Evolutionary conservation across 768 basidiomycete genomes (phyloP).

Genomic region (Cystobasidium ongulense): DNA sequence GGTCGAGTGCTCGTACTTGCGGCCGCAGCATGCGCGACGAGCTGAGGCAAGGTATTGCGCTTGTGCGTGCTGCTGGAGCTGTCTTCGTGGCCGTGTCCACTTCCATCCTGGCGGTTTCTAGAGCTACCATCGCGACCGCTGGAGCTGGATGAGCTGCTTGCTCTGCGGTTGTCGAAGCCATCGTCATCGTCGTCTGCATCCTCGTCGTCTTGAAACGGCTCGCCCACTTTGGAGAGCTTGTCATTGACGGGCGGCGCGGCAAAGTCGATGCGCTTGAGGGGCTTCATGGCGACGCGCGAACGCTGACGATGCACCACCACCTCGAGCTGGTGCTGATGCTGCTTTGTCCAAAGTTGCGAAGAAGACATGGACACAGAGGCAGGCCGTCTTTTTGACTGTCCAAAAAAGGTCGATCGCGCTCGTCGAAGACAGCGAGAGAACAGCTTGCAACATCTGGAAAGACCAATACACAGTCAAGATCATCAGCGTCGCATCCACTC

Average conservation of each 20-base stretch:
- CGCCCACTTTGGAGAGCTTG: constrained; percentile 22
- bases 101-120: neutral
- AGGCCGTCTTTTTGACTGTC: no score
- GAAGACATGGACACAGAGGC: neutral
- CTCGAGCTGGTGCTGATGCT: neutral
- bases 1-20: neutral
- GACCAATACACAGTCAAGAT: neutral
- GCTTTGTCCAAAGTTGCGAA: neutral
- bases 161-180: neutral
- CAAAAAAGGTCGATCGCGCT: no score
- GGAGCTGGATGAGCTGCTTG: neutral
- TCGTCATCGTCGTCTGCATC: constrained; percentile 4
- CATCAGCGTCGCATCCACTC: neutral
- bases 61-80: neutral
- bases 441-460: no score
- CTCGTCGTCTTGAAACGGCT: neutral
- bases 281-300: neutral
- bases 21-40: neutral
- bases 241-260: constrained; percentile 17
- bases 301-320: neutral
- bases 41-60: neutral
- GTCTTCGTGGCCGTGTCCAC: neutral
- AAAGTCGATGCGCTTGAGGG: constrained; percentile 30
- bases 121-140: neutral
- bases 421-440: no score